Conservation (phyloP, 163 green algal genomes). For the Chlamydomonas reinhardtii region DNA sequence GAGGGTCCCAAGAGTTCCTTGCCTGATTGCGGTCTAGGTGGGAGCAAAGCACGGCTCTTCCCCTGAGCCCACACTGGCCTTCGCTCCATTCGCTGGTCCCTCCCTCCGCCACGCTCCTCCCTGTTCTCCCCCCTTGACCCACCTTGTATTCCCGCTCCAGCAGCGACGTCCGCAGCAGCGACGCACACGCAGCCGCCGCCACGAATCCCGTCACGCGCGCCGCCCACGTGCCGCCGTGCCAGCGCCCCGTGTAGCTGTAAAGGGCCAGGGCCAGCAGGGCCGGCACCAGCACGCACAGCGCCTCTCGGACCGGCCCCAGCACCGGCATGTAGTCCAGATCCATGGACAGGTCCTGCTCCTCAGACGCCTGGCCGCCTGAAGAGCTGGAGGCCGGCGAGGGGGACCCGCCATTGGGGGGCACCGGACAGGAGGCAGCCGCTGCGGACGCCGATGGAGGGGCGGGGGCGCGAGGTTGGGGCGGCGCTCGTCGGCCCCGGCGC, state of each 20-base stretch:
- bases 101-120: background rate
- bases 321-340: constrained; percentile 31
- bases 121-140: background rate
- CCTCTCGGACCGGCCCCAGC: constrained; percentile 21
- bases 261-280: background rate
- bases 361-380: background rate
- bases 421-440: background rate
- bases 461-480: background rate
- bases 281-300: constrained; percentile 1
- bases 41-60: too few species aligned
- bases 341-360: constrained; percentile 12
- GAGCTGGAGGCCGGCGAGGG: background rate
- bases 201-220: constrained; percentile 45
- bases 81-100: too few species aligned
- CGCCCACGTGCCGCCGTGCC: constrained; percentile 20
- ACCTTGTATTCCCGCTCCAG: constrained; percentile 39
- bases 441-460: background rate
- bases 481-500: background rate
- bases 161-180: background rate
- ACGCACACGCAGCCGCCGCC: background rate
- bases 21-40: too few species aligned
- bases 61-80: too few species aligned
- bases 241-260: constrained; percentile 48
- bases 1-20: too few species aligned
- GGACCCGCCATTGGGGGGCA: background rate